Conservation (phyloP, 2,329 filamentous ascomycete genomes). For the Pseudogymnoascus verrucosus region DNA sequence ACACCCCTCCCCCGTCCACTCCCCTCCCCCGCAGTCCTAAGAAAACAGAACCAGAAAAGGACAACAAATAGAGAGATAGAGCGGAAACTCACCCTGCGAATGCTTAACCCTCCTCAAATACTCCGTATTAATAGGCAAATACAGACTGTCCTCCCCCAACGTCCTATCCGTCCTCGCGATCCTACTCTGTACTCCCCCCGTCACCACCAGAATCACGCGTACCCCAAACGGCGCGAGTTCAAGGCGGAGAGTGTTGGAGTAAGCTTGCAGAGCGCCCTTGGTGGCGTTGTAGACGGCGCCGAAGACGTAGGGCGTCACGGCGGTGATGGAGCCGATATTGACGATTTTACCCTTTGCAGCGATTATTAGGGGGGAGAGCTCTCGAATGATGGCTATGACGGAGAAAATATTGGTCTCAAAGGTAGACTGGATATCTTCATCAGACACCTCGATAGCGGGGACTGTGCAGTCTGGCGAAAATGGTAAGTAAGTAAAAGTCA, state of each 20-base stretch:
- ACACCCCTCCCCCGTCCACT: too few species aligned
- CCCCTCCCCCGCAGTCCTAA: too few species aligned
- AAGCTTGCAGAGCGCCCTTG: slow-evolving; percentile 34
- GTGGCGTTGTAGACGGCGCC: slow-evolving; percentile 34
- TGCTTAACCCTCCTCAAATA: not conserved
- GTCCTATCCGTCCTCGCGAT: slow-evolving; percentile 2
- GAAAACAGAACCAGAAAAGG: not conserved
- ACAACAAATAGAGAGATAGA: not conserved
- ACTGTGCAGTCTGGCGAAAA: slow-evolving; percentile 13
- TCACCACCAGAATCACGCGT: slow-evolving; percentile 10
- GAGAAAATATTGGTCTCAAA: slow-evolving; percentile 35
- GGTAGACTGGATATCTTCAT: slow-evolving; percentile 14
- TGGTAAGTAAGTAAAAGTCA: not conserved
- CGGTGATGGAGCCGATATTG: slow-evolving; percentile 33
- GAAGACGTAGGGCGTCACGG: slow-evolving; percentile 28
- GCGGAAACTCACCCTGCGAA: not conserved
- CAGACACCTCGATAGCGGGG: slow-evolving; percentile 16
- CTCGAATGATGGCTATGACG: slow-evolving; percentile 32
- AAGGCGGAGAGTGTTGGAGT: slow-evolving; percentile 32
- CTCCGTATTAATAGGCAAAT: slow-evolving; percentile 1
- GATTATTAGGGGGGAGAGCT: slow-evolving; percentile 33
- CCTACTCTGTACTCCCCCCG: slow-evolving; percentile 10
- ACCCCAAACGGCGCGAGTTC: slow-evolving; percentile 26
- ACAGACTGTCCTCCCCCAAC: slow-evolving; percentile 9
- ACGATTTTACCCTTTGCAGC: slow-evolving; percentile 29